Conservation (phyloP, 1,139 yeast species). For the Candida smagusa region DNA sequence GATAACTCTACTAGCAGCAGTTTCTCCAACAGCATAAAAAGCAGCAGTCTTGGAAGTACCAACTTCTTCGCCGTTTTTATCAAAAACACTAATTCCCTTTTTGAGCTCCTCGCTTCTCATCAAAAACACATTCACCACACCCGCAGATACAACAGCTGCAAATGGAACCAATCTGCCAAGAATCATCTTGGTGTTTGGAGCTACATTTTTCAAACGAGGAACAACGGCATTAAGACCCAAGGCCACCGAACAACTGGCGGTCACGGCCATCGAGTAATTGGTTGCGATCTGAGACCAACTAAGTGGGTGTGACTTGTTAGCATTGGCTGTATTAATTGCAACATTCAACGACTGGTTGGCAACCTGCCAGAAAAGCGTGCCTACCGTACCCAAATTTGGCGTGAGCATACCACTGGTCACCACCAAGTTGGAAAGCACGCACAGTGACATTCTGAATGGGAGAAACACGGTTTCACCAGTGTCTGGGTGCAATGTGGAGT, state of each 20-base stretch:
- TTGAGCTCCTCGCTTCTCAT: conserved; percentile 95
- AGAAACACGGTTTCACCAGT: conserved; percentile 88
- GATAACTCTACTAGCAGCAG: conserved; percentile 90
- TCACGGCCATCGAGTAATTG: conserved; percentile 83
- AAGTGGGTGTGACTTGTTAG: conserved; percentile 91
- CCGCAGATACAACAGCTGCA: conserved; percentile 97
- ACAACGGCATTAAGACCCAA: conserved; percentile 86
- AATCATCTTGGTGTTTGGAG: conserved; percentile 66
- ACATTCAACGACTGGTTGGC: conserved; percentile 95
- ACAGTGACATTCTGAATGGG: conserved; percentile 96
- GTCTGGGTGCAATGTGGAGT: conserved; percentile 90
- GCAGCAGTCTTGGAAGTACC: conserved; percentile 90
- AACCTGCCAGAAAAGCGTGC: conserved; percentile 95
- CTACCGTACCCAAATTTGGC: conserved; percentile 84
- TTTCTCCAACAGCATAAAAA: conserved; percentile 88
- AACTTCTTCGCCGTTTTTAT: conserved; percentile 60
- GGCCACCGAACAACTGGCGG: conserved; percentile 94
- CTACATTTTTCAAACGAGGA: conserved; percentile 66
- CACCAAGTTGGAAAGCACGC: conserved; percentile 87
- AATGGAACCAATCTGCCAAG: conserved; percentile 89
- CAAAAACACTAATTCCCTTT: conserved; percentile 76
- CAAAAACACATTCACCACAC: conserved; percentile 86
- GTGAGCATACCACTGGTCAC: conserved; percentile 98
- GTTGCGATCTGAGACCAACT: conserved; percentile 71
- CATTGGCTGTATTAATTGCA: conserved; percentile 93